Evolutionary conservation across 352 stramenopile genomes (phyloP).

Genomic region (Globisporangium ultimum): DNA sequence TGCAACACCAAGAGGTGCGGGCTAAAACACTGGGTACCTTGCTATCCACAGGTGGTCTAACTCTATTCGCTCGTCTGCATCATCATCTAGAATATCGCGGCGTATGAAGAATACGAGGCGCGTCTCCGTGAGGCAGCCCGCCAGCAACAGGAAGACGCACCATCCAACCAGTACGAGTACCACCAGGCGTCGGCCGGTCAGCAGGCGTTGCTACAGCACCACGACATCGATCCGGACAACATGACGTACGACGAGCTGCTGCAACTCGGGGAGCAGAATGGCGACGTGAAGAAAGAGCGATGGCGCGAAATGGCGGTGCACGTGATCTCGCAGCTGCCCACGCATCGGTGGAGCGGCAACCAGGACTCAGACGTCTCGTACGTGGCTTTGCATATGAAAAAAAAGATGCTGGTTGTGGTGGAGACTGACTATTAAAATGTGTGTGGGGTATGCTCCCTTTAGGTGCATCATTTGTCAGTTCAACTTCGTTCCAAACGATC

Average conservation of each 20-base stretch:
- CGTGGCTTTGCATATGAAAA: slow-evolving; percentile 13
- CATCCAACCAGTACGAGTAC: slow-evolving; percentile 10
- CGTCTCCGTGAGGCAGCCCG: slow-evolving; percentile 24
- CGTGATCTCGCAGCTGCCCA: slow-evolving; percentile 62
- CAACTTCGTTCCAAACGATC: slow-evolving; percentile 50
- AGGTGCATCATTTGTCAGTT: slow-evolving; percentile 80
- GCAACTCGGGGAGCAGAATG: slow-evolving; percentile 60
- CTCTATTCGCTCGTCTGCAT: slow-evolving; percentile 1
- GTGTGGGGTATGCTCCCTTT: not conserved
- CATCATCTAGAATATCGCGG: slow-evolving; percentile 54
- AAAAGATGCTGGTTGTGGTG: not conserved
- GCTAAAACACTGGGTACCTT: not conserved
- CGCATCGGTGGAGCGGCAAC: slow-evolving; percentile 43
- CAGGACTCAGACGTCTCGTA: slow-evolving; percentile 55
- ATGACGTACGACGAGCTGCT: slow-evolving; percentile 83
- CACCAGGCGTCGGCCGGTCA: not conserved
- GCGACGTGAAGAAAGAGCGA: slow-evolving; percentile 73
- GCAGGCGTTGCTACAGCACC: slow-evolving; percentile 5
- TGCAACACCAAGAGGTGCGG: slow-evolving; percentile 68
- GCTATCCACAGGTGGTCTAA: not conserved
- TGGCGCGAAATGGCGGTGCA: slow-evolving; percentile 62
- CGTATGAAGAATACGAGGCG: slow-evolving; percentile 57
- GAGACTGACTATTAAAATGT: slow-evolving; percentile 3
- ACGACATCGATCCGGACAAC: slow-evolving; percentile 63
- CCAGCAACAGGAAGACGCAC: slow-evolving; percentile 10